Evolutionary conservation across 192 early-diverging fungal species (phyloP), one percentile per base, ranked within the genome.

Genomic region (Dissophora globulifera): DNA sequence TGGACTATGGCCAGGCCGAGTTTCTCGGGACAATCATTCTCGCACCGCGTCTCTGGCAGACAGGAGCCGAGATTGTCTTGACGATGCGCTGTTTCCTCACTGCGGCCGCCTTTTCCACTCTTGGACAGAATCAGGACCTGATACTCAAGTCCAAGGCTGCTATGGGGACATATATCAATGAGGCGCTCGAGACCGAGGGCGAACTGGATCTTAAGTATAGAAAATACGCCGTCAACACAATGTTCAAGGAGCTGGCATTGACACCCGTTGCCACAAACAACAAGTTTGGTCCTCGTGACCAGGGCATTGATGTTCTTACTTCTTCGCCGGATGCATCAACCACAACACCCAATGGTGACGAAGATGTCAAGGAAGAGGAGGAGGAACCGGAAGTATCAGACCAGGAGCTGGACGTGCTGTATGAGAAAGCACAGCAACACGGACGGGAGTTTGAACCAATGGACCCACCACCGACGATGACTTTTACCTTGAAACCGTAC

Each of bases 351-450:
- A 67, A 62, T 8, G 69, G 58, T 2, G 69, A 55, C 4, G 67
- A 51, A 8, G 43, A n/a, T n/a, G n/a, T n/a, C n/a, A n/a, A 49
- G 3, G 67, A 68, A 8, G 60, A 80, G 7, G 79, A 79, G 6
- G 61, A 69, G 43, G 57, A 67, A 4, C 81, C 82, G n/a, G 79
- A 82, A 46, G 80, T 87, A 0, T 68, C 83, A 0, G 85, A 87
- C 56, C 71, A 82, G 40, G 79, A 83, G 22, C 45, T 87, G 17
- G 82, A 87, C 58, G 66, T 75, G 3, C 57, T 87, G 15, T 87
- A 87, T 59, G 85, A 87, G 58, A 84, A 87, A 47, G 85, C 85
- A 7, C 85, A 87, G 20, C 60, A 69, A 27, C 76, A 81, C 52
- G 85, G 84, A 62, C 61, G 80, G 1, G 67, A 79, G 12, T 78